Conservation (phyloP, 805 yeast species). For the Pichia exigua region DNA sequence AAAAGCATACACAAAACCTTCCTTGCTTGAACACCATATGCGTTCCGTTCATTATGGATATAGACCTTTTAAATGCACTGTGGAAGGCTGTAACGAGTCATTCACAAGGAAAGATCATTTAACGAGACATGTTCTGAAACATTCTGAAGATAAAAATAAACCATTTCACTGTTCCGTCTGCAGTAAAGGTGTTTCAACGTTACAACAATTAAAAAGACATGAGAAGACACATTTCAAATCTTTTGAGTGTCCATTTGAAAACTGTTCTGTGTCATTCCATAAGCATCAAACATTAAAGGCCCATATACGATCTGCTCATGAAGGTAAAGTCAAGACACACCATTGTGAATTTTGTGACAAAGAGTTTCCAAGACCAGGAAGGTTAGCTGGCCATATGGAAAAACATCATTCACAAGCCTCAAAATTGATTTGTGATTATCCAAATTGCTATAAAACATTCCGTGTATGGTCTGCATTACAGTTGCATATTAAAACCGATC, state of each 20-base stretch:
- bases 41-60: conserved; percentile 66
- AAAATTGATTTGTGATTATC: conserved; percentile 49
- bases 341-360: conserved; percentile 59
- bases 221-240: conserved; percentile 71
- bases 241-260: conserved; percentile 50
- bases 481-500: conserved; percentile 61
- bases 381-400: conserved; percentile 57
- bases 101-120: conserved; percentile 77
- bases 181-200: conserved; percentile 72
- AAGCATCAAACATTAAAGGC: conserved; percentile 70
- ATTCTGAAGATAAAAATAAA: conserved; percentile 42
- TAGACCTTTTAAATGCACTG: conserved; percentile 63
- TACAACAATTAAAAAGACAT: conserved; percentile 78
- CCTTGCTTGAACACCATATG: conserved; percentile 73
- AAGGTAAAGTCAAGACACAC: conserved; percentile 30
- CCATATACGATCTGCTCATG: conserved; percentile 61
- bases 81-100: conserved; percentile 47
- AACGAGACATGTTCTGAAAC: conserved; percentile 66
- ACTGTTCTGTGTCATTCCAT: conserved; percentile 61
- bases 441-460: conserved; percentile 53
- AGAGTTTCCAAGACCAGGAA: conserved; percentile 53
- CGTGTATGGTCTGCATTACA: conserved; percentile 70
- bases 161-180: conserved; percentile 71
- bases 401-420: conserved; percentile 52
- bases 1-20: conserved; percentile 75